Evolutionary conservation across 1,284 basidiomycete genomes (phyloP).

Genomic region (Cystobasidiaceae sp.): DNA sequence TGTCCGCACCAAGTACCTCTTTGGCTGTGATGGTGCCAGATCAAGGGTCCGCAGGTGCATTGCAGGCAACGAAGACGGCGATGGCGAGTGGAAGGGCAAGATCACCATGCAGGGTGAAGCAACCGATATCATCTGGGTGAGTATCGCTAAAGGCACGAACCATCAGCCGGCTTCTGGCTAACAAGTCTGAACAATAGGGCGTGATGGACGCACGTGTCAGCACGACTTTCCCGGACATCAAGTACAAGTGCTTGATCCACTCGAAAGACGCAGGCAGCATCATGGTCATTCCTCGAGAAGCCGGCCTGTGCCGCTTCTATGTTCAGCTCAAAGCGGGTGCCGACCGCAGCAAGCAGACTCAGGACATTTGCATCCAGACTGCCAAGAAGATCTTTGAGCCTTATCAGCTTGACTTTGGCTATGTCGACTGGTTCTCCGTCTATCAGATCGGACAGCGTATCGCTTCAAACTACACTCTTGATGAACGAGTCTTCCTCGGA

Average conservation of each 20-base stretch:
- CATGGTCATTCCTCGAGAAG: conserved; percentile 45
- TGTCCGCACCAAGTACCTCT: conserved; percentile 47
- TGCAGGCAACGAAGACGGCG: conserved; percentile 37
- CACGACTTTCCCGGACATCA: conserved; percentile 41
- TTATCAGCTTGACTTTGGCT: conserved; percentile 48
- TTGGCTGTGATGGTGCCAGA: conserved; percentile 48
- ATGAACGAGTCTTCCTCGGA: conserved; percentile 46
- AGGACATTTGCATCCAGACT: conserved; percentile 46
- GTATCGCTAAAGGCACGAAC: too few species aligned
- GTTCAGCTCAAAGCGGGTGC: conserved; percentile 40
- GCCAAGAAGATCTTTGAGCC: conserved; percentile 49
- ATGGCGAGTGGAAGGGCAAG: conserved; percentile 42
- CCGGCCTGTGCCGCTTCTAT: conserved; percentile 43
- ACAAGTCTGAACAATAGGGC: conserved; percentile 12
- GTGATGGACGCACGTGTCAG: conserved; percentile 37
- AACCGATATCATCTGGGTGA: conserved; percentile 47
- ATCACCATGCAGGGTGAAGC: conserved; percentile 46
- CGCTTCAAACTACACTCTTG: conserved; percentile 42
- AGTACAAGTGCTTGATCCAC: conserved; percentile 42
- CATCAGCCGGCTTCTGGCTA: too few species aligned
- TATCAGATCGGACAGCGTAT: conserved; percentile 46
- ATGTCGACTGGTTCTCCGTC: conserved; percentile 48
- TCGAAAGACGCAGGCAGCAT: conserved; percentile 42
- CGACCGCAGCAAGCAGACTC: conserved; percentile 44
- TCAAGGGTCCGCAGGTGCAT: conserved; percentile 45